Evolutionary conservation across 805 yeast species (phyloP).

Genomic region (Kodamaea lidongshanica): DNA sequence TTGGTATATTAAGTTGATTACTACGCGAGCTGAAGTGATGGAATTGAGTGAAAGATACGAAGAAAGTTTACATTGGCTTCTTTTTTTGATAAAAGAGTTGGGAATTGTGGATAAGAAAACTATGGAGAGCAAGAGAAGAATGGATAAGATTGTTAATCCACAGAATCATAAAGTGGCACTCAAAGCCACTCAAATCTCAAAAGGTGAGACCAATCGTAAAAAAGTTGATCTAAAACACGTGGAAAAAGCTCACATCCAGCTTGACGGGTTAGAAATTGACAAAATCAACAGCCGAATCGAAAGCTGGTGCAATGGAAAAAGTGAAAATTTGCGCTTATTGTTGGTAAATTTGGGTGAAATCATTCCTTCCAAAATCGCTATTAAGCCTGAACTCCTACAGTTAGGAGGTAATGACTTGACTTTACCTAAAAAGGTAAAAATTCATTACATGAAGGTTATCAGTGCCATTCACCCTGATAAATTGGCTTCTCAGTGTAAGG

Average conservation of each 20-base stretch:
- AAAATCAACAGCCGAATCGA: conserved; percentile 8
- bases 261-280: conserved; percentile 6
- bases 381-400: conserved; percentile 11
- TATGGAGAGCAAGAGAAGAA: conserved; percentile 79
- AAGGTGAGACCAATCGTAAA: conserved; percentile 35
- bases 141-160: conserved; percentile 61
- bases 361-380: conserved; percentile 44
- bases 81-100: conserved; percentile 49
- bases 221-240: conserved; percentile 25
- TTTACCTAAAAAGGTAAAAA: conserved; percentile 82
- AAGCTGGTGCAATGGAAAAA: conserved; percentile 10
- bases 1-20: conserved; percentile 66
- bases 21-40: conserved; percentile 73
- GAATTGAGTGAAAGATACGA: conserved; percentile 71
- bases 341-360: conserved; percentile 63
- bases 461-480: conserved; percentile 83
- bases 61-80: conserved; percentile 59
- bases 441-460: conserved; percentile 76
- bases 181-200: conserved; percentile 6
- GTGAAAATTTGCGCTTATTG: conserved; percentile 69
- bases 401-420: conserved; percentile 65
- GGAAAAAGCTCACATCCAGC: conserved; percentile 8
- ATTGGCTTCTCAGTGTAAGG: conserved; percentile 29
- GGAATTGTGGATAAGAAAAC: conserved; percentile 60
- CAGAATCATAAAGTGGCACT: conserved; percentile 19